These are phyloP conservation scores for Amaranthus cruentus DNA, from an alignment of 148 eudicot species.

Conservation along the genomic window DNA sequence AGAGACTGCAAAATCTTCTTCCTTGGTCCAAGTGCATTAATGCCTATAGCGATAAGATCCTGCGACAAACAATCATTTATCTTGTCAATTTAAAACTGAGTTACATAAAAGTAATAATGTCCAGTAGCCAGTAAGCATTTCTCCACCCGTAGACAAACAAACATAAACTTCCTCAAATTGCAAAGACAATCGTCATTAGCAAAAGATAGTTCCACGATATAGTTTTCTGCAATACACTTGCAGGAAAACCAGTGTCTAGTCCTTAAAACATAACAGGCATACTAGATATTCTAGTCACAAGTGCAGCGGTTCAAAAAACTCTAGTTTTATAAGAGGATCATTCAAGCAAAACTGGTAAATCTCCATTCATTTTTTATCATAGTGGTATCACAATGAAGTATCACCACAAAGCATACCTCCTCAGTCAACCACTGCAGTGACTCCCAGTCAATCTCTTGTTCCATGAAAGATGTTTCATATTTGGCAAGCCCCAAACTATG, in stretches of 20 bases:
- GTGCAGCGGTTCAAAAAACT: neutral
- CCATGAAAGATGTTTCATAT: constrained; percentile 56
- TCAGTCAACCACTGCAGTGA: constrained; percentile 72
- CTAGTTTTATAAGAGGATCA: neutral
- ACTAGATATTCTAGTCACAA: neutral
- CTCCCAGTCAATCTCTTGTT: constrained; percentile 89
- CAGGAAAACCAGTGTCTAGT: neutral
- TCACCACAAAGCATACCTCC: constrained; percentile 47
- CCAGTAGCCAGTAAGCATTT: neutral
- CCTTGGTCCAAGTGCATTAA: constrained; percentile 91
- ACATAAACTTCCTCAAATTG: too few species aligned
- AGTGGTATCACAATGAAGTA: constrained; percentile 4
- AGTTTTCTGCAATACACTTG: neutral
- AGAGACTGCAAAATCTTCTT: constrained; percentile 76
- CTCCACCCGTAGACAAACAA: neutral
- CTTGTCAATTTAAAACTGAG: constrained; percentile 3
- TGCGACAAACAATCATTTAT: constrained; percentile 24
- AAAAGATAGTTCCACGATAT: neutral
- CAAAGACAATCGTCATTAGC: too few species aligned
- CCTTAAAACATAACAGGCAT: neutral
- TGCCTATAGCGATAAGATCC: constrained; percentile 78
- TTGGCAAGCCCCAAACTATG: constrained; percentile 59
- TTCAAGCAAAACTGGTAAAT: neutral
- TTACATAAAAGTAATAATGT: neutral
- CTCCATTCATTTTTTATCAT: neutral